Evolutionary conservation across 805 yeast species (phyloP).

Genomic region (Metschnikowia kunwiensis): DNA sequence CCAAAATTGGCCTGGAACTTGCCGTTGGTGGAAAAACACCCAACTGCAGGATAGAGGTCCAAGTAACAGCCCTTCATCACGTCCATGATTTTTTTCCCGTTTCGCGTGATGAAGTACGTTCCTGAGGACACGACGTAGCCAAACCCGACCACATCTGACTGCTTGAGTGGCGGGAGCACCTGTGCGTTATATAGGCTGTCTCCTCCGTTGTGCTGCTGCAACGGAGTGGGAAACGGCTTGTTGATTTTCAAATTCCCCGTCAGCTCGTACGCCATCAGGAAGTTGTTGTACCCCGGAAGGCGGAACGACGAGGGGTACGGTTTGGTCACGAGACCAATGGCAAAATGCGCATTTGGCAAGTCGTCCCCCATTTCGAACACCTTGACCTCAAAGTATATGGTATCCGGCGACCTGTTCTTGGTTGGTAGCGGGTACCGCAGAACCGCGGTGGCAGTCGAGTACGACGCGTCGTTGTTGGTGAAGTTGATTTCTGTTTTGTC

Average conservation of each 20-base stretch:
- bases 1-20: constrained; percentile 44
- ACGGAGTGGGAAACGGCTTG: constrained; percentile 54
- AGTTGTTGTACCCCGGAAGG: constrained; percentile 69
- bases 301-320: constrained; percentile 70
- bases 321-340: constrained; percentile 65
- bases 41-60: constrained; percentile 54
- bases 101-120: constrained; percentile 51
- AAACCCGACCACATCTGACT: constrained; percentile 55
- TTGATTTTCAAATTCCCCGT: constrained; percentile 68
- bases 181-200: constrained; percentile 42
- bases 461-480: constrained; percentile 35
- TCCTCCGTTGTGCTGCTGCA: constrained; percentile 41
- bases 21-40: constrained; percentile 45
- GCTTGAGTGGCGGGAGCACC: constrained; percentile 49
- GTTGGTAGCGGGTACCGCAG: constrained; percentile 40
- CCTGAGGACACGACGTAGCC: constrained; percentile 51
- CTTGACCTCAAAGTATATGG: constrained; percentile 61
- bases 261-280: constrained; percentile 70
- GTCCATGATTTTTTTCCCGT: constrained; percentile 53
- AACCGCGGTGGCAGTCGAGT: constrained; percentile 39
- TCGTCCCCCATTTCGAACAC: constrained; percentile 31
- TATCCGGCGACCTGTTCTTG: constrained; percentile 34
- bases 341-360: constrained; percentile 47
- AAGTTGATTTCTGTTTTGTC: constrained; percentile 40
- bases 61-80: constrained; percentile 47